A percentile compares a stretch with the other conserved stretches of the same genome.
phyloP scores from a whole-genome alignment of 495 filamentous ascomycete genomes.

The Penicillium paxilli region DNA sequence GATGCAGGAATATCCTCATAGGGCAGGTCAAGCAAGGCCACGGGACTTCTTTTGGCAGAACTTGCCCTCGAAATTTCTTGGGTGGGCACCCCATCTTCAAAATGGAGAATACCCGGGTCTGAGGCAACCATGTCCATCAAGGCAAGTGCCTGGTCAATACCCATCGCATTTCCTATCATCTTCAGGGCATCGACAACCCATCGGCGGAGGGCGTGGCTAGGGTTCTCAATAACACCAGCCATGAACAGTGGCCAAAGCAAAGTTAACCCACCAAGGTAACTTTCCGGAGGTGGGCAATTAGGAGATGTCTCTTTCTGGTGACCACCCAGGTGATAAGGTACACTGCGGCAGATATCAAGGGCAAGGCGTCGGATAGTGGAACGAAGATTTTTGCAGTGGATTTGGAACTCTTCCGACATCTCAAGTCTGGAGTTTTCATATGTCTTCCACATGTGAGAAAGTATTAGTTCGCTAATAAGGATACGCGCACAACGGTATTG shows the following conservation, averaged over 20 bases:
- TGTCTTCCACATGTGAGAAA: slow-evolving; percentile 19
- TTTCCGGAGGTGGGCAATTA: slow-evolving; percentile 20
- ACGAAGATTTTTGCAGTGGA: slow-evolving; percentile 34
- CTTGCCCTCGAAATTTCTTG: neutral
- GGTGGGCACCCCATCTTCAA: slow-evolving; percentile 8
- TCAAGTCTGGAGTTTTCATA: slow-evolving; percentile 12
- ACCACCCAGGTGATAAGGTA: slow-evolving; percentile 40
- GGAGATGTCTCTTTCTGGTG: slow-evolving; percentile 5
- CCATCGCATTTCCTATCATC: slow-evolving; percentile 45
- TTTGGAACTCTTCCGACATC: slow-evolving; percentile 32
- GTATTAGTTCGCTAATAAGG: slow-evolving; percentile 54
- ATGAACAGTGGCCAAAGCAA: slow-evolving; percentile 51
- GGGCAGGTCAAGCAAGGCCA: neutral
- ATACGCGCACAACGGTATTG: slow-evolving; percentile 63
- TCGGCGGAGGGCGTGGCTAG: slow-evolving; percentile 30
- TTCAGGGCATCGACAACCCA: slow-evolving; percentile 46
- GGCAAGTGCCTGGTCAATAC: slow-evolving; percentile 49
- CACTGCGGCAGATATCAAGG: slow-evolving; percentile 46
- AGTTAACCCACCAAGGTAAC: slow-evolving; percentile 42
- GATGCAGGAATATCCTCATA: neutral
- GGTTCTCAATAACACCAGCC: slow-evolving; percentile 37
- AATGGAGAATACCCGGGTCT: slow-evolving; percentile 30
- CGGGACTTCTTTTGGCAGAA: neutral
- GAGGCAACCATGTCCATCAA: slow-evolving; percentile 36
- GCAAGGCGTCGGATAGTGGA: slow-evolving; percentile 37